phyloP scores from a whole-genome alignment of 129 eudicot genomes.

The Flaveria ramosissima region DNA sequence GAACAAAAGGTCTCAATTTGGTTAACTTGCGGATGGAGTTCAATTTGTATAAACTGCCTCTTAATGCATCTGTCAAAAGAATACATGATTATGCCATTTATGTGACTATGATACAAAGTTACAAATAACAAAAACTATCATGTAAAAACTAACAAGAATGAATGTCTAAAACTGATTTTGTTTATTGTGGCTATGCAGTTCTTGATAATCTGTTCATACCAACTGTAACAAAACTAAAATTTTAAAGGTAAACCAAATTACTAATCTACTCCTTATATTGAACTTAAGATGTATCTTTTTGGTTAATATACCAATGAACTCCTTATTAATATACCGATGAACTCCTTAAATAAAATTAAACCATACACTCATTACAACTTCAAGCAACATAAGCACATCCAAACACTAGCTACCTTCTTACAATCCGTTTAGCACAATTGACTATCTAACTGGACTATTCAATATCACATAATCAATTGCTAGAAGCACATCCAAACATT shows the following conservation, averaged over 20 bases:
- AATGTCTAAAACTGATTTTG: neutral
- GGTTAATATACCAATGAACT: neutral
- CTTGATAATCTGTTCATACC: neutral
- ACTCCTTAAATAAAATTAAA: neutral
- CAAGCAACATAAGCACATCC: neutral
- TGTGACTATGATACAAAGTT: neutral
- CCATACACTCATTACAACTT: neutral
- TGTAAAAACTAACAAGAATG: neutral
- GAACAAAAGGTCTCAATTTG: constrained; percentile 78
- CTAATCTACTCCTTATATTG: neutral
- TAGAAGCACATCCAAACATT: neutral
- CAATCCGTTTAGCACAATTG: neutral
- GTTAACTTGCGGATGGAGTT: constrained; percentile 61
- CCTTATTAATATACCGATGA: neutral
- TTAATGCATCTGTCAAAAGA: constrained; percentile 44
- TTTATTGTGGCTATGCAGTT: neutral
- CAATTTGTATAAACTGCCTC: constrained; percentile 52
- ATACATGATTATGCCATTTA: constrained; percentile 4
- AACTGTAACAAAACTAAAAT: neutral
- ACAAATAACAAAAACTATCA: neutral
- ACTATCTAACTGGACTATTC: neutral
- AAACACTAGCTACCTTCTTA: neutral
- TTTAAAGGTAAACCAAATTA: neutral
- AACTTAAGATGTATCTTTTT: neutral
- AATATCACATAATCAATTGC: neutral